phyloP scores from a whole-genome alignment of 2,329 filamentous ascomycete species.

The Talaromyces funiculosus region DNA sequence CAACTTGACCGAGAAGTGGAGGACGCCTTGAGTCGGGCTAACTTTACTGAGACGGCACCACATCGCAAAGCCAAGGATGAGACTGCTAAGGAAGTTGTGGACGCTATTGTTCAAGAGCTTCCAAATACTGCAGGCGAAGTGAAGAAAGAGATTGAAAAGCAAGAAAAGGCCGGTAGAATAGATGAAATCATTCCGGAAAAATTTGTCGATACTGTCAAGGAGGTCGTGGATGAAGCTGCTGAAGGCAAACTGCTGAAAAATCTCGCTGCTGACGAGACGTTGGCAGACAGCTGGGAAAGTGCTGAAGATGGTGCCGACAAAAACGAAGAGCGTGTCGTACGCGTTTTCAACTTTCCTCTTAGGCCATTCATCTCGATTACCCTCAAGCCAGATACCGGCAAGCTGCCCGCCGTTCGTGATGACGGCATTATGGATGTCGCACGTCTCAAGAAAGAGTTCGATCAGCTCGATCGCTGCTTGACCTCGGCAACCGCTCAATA shows the following conservation, averaged over 20 bases:
- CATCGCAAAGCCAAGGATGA: slow-evolving; percentile 29
- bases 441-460: slow-evolving; percentile 92
- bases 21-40: slow-evolving; percentile 57
- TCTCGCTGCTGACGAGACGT: slow-evolving; percentile 45
- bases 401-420: slow-evolving; percentile 60
- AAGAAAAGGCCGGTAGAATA: slow-evolving; percentile 47
- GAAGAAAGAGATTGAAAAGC: slow-evolving; percentile 47
- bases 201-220: slow-evolving; percentile 53
- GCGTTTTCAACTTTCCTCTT: slow-evolving; percentile 94
- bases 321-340: slow-evolving; percentile 60
- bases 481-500: slow-evolving; percentile 84
- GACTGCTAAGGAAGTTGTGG: slow-evolving; percentile 32
- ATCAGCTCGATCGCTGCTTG: slow-evolving; percentile 90
- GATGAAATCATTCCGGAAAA: slow-evolving; percentile 51
- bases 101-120: slow-evolving; percentile 26
- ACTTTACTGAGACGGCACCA: slow-evolving; percentile 45
- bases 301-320: slow-evolving; percentile 66
- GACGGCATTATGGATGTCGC: slow-evolving; percentile 88
- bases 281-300: slow-evolving; percentile 89
- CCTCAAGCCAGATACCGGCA: slow-evolving; percentile 46
- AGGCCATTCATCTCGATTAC: slow-evolving; percentile 90
- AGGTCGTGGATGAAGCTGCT: slow-evolving; percentile 24
- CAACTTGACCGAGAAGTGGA: slow-evolving; percentile 57
- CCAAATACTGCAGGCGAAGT: slow-evolving; percentile 40
- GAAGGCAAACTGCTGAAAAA: slow-evolving; percentile 5